phyloP scores from a whole-genome alignment of 1,284 basidiomycete genomes.

The Papiliotrema fonsecae region DNA sequence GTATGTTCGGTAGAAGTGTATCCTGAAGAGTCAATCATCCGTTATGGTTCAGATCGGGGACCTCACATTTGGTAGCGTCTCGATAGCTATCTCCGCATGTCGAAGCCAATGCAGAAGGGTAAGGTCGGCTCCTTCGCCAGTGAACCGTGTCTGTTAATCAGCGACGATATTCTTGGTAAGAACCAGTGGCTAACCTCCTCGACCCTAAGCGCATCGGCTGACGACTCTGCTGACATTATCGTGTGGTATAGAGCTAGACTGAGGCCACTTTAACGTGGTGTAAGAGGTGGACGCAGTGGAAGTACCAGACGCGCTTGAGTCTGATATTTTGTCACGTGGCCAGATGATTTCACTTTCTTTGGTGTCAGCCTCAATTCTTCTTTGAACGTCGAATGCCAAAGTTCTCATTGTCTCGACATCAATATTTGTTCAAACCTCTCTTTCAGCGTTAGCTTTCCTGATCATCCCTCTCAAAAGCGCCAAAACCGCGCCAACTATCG shows the following conservation, averaged over 20 bases:
- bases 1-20: conserved; percentile 22
- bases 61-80: conserved; percentile 23
- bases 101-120: conserved; percentile 40
- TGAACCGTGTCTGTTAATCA: conserved; percentile 27
- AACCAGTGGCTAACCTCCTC: conserved; percentile 17
- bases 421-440: background rate
- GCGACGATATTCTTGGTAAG: background rate
- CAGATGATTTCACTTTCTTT: background rate
- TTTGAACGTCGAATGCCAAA: conserved; percentile 6
- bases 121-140: conserved; percentile 41
- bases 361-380: conserved; percentile 4
- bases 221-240: conserved; percentile 3
- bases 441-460: background rate
- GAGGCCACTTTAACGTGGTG: background rate
- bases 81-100: conserved; percentile 41
- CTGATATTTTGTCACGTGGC: background rate
- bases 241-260: background rate
- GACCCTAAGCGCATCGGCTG: conserved; percentile 18
- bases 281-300: background rate
- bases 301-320: conserved; percentile 1
- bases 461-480: conserved; percentile 5
- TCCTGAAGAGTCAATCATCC: conserved; percentile 10
- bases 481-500: background rate
- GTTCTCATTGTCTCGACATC: conserved; percentile 1
- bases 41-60: background rate